phyloP scores from a whole-genome alignment of 2,329 filamentous ascomycete genomes.

The Lecanicillium sp. region DNA sequence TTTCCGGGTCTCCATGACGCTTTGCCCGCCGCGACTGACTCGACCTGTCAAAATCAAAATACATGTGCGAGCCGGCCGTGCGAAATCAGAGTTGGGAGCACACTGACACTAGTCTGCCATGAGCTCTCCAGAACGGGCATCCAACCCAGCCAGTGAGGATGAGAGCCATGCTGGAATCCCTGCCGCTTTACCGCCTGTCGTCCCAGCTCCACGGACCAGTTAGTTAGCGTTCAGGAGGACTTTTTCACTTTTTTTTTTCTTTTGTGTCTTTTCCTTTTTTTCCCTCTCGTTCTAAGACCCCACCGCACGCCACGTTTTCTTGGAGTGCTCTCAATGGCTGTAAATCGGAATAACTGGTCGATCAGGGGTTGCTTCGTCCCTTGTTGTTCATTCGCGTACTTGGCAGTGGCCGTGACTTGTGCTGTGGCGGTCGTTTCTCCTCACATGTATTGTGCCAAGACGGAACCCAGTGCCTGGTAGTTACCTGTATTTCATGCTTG shows the following conservation, averaged over 20 bases:
- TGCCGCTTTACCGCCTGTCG: constrained; percentile 1
- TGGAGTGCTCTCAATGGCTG: neutral
- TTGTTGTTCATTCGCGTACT: neutral
- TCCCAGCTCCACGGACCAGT: constrained; percentile 2
- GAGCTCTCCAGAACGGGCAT: neutral
- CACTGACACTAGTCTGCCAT: neutral
- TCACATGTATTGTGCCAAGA: constrained; percentile 2
- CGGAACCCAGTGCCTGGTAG: neutral
- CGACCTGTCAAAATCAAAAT: neutral
- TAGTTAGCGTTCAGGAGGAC: neutral
- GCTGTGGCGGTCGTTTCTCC: neutral
- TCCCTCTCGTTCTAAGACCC: neutral
- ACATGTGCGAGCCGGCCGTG: neutral
- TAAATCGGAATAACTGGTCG: constrained; percentile 1
- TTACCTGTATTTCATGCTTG: neutral
- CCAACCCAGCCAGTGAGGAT: too few relatives aligned
- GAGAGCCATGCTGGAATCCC: neutral
- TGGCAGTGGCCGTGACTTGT: neutral
- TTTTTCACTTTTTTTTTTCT: neutral
- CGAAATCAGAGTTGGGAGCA: neutral
- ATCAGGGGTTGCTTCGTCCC: constrained; percentile 11
- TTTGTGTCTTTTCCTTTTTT: too few relatives aligned
- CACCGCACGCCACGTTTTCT: constrained; percentile 1
- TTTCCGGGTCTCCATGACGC: too few relatives aligned
- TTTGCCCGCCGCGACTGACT: neutral